phyloP scores from a whole-genome alignment of 192 early-diverging fungal genomes.

The Funneliformis mosseae region DNA sequence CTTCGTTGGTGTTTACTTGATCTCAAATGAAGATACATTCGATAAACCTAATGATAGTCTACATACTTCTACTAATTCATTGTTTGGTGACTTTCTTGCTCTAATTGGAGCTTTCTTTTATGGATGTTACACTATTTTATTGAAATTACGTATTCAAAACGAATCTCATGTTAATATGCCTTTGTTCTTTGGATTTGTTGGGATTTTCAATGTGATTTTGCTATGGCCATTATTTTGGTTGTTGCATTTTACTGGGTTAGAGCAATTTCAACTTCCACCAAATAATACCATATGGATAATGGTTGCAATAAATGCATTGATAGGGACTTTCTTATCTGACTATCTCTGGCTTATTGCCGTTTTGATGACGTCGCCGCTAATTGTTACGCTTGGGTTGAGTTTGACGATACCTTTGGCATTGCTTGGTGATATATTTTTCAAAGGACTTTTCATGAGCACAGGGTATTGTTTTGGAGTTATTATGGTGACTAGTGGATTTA shows the following conservation, averaged over 20 bases:
- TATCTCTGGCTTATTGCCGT: constrained; percentile 77
- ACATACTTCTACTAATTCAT: constrained; percentile 40
- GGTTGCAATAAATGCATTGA: constrained; percentile 70
- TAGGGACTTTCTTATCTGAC: constrained; percentile 82
- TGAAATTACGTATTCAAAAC: constrained; percentile 70
- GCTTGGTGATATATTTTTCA: constrained; percentile 69
- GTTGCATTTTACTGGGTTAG: constrained; percentile 62
- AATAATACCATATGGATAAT: constrained; percentile 57
- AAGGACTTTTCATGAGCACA: constrained; percentile 52
- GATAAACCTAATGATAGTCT: constrained; percentile 34
- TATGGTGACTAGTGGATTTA: constrained; percentile 68
- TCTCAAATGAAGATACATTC: constrained; percentile 53
- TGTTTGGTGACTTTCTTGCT: constrained; percentile 71
- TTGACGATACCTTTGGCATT: constrained; percentile 59
- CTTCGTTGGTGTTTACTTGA: constrained; percentile 64
- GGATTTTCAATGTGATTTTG: constrained; percentile 66
- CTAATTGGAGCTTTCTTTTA: constrained; percentile 75
- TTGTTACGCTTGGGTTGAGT: constrained; percentile 76
- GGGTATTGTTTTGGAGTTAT: constrained; percentile 68
- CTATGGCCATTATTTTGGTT: constrained; percentile 69
- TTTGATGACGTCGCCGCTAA: constrained; percentile 81
- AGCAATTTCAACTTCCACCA: constrained; percentile 65
- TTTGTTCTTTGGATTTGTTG: constrained; percentile 81
- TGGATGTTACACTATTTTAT: constrained; percentile 72
- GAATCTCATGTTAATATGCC: constrained; percentile 71